Evolutionary conservation across 139 green algal genomes (phyloP), one percentile per base, ranked within the genome.

Genomic region (Micromonas pusilla): DNA sequence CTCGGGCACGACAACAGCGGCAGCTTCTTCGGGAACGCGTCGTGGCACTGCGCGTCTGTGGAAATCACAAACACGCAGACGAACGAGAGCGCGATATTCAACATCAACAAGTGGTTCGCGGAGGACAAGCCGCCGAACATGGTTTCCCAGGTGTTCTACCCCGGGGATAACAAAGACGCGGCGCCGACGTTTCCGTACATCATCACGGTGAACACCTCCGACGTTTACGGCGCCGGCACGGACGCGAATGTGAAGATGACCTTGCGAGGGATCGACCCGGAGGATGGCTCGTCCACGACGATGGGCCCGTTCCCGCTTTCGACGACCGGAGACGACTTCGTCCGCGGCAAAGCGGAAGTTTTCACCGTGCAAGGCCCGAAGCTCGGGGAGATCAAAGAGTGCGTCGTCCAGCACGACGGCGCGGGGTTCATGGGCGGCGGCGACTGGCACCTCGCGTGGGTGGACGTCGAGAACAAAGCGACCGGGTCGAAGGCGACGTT

Each of bases 1-100:
- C 9, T 95, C 20, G 88, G 86, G 77, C 88, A 93, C 66, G 90
- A 91, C 83, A 90, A 89, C 78, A 87, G 67, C 0, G 90, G 90
- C 20, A 57, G 45, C 45, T 16, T 57, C 45, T 63, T 81, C 16
- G 74, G 84, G 2, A 88, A 89, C 21, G 81, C 81, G 36, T 57
- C 45, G 45, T 95, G 90, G 90, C 87, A 88, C 62, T 66, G 92
- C 79, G 80, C 87, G 19, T 82, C 86, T 39, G 81, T 94, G 25
- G 75, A 86, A 54, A 85, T 93, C 19, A 76, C 83, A 30, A 87
- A 81, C 83, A 70, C 67, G 13, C 20, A 4, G 13, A 67, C 70
- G 4, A 33, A 33, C 26, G 66, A 52, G 6, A n/a, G 25, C 13
- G 16, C 23, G 20, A 21, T 9, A 23, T 88, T 88, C 68, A 67